phyloP scores from a whole-genome alignment of 2,329 filamentous ascomycete genomes.

The Ophiostoma sp. region DNA sequence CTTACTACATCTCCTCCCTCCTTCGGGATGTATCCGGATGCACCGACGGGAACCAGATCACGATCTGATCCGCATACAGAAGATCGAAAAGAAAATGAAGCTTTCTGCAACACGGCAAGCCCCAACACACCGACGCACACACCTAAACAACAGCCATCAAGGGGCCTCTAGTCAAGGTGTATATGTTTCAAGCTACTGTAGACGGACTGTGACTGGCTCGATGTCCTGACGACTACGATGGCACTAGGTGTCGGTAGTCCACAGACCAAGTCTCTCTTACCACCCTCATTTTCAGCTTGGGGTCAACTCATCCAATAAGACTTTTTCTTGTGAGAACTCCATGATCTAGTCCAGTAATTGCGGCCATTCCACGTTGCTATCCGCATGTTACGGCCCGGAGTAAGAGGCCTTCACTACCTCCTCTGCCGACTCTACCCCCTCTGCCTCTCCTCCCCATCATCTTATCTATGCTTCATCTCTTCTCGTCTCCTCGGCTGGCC shows the following conservation, averaged over 20 bases:
- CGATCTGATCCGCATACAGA: background rate
- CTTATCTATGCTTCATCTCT: background rate
- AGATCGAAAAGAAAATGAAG: background rate
- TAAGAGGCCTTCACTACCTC: background rate
- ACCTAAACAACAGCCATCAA: background rate
- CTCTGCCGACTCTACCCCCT: background rate
- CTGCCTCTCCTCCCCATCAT: background rate
- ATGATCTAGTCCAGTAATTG: background rate
- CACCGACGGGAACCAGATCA: background rate
- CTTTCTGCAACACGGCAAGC: too few relatives aligned
- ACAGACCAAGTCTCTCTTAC: background rate
- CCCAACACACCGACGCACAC: background rate
- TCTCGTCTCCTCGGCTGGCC: background rate
- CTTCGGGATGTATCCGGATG: background rate
- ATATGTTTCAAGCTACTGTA: slow-evolving; percentile 1
- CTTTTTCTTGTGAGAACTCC: background rate
- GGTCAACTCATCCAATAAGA: background rate
- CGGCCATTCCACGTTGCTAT: background rate
- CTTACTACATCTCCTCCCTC: background rate
- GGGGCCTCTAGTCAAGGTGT: background rate
- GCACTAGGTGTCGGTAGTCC: background rate
- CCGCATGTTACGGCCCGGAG: background rate
- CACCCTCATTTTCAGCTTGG: background rate
- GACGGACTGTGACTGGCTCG: background rate
- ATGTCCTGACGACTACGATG: background rate